Base-by-base conservation (phyloP, 2,329 filamentous ascomycete species). In the Ascochyta fabae region DNA sequence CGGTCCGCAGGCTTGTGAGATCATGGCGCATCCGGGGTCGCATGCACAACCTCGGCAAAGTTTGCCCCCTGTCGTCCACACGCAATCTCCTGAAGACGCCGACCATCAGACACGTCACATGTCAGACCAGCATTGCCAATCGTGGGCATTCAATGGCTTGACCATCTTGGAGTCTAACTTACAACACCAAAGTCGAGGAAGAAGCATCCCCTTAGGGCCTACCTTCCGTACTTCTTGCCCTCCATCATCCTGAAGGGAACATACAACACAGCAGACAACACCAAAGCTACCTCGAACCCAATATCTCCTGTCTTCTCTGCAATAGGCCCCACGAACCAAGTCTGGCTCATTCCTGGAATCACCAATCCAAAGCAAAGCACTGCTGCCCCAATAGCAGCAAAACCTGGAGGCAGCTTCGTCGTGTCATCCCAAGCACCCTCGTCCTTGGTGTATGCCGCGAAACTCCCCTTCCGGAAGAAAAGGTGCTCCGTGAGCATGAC, bases 271-370 rank as follows among this genome's bases (percentile, higher is more conserved):
- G 72, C 72, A 8, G 77, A 78, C 10, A 81, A 67, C 26, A 79
- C 78, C 65, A 88, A 83, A 0, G 86, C 86, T 69, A 86, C 74
- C 75, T 89, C 86, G 53, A 89, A 88, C 0, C 86, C 87, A 68
- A 89, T 83, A 60, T 89, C 86, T 0, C 86, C 86, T 10, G 85
- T 86, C 33, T 64, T 80, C 70, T 79, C 73, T 0, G 85, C 86
- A 61, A 88, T 83, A 0, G 85, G 85, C 0, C 86, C 86, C 8
- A 79, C 82, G 65, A 81, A 88, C 85, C 85, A 88, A 4, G 80
- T 81, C 70, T 86, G 83, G 9, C 78, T 79, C 81, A 88, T 87
- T 29, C 81, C 83, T 0, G 86, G 85, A 6, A 88, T 76, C 2
- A 87, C 79, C 8, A 87, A 59, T 5, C 61, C 77, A 61, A 80